phyloP scores from a whole-genome alignment of 176 grass and related monocot genomes.

The sorghum (Sorghum bicolor) region DNA sequence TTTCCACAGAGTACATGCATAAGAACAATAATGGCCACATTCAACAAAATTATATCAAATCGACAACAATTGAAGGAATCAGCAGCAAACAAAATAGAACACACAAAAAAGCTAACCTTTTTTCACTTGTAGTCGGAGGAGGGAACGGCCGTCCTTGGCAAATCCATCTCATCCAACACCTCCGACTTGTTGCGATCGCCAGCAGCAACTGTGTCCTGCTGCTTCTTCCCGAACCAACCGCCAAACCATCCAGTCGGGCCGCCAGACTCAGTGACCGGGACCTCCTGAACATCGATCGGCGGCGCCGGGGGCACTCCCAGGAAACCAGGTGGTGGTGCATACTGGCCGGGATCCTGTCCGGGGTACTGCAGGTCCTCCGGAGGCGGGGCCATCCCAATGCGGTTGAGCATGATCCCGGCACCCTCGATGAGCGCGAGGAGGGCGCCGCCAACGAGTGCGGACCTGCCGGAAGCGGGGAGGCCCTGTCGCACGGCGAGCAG shows the following conservation, averaged over 20 bases:
- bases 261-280: not conserved
- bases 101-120: not conserved
- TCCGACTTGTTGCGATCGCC: conserved; percentile 8
- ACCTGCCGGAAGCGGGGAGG: not conserved
- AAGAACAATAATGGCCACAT: not conserved
- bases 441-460: conserved; percentile 34
- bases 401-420: conserved; percentile 23
- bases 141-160: not conserved
- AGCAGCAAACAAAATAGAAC: not conserved
- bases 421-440: conserved; percentile 77
- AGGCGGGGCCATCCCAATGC: no score
- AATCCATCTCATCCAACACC: conserved; percentile 26
- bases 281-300: not conserved
- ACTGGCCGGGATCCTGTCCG: not conserved
- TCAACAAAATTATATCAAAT: not conserved
- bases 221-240: conserved; percentile 43
- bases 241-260: conserved; percentile 22
- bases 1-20: not conserved
- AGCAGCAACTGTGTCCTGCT: not conserved
- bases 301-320: not conserved
- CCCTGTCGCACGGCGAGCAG: conserved; percentile 59
- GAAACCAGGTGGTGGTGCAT: not conserved
- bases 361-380: no score
- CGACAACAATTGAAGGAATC: not conserved
- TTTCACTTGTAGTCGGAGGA: conserved; percentile 34